phyloP scores from a whole-genome alignment of 495 filamentous ascomycete genomes.

The Penicillium roqueforti region DNA sequence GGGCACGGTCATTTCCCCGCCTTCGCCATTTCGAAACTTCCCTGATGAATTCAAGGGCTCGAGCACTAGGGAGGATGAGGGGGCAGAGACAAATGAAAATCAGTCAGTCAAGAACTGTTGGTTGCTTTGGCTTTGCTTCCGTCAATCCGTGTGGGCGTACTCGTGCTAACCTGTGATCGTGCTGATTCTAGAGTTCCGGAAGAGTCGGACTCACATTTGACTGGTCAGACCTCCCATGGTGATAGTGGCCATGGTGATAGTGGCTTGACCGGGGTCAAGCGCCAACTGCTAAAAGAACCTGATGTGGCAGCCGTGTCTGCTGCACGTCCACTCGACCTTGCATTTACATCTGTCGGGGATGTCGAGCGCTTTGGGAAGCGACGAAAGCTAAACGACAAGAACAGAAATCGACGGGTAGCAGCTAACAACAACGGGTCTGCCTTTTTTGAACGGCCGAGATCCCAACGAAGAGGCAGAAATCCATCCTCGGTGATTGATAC shows the following conservation, averaged over 20 bases:
- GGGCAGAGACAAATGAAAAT: not conserved
- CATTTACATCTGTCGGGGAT: constrained; percentile 29
- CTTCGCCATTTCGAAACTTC: constrained; percentile 14
- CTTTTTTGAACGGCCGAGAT: constrained; percentile 1
- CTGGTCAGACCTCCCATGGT: too few species aligned
- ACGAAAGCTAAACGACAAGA: constrained; percentile 32
- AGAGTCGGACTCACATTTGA: not conserved
- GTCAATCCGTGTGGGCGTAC: not conserved
- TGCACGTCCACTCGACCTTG: constrained; percentile 32
- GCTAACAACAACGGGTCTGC: not conserved
- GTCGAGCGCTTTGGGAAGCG: constrained; percentile 36
- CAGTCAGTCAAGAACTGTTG: constrained; percentile 18
- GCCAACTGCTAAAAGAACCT: constrained; percentile 28
- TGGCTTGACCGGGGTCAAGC: constrained; percentile 28
- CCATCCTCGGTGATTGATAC: constrained; percentile 8
- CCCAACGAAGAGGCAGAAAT: not conserved
- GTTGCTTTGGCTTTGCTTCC: not conserved
- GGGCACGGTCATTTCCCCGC: constrained; percentile 8
- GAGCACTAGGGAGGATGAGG: constrained; percentile 5
- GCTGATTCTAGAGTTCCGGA: not conserved
- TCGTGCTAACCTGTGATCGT: constrained; percentile 8
- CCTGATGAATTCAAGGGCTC: constrained; percentile 6
- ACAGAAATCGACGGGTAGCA: constrained; percentile 26
- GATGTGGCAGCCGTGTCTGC: constrained; percentile 37
- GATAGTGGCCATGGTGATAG: constrained; percentile 4